Evolutionary conservation across 225 moss, liverwort and hornwort genomes (phyloP).

Genomic region (Physcomitrellopsis africana): DNA sequence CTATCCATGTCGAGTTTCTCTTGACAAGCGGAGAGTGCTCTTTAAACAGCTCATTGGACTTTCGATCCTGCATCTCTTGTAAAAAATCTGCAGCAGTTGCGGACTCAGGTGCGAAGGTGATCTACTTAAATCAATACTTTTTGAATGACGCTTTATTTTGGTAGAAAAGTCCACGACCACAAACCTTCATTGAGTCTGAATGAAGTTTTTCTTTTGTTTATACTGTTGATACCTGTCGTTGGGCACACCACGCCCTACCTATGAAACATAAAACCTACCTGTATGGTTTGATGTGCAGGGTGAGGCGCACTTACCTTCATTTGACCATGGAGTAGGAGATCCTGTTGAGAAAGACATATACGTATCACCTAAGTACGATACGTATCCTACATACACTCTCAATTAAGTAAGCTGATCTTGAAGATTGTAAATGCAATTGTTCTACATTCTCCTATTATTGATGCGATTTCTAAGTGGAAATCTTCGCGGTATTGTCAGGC

Average conservation of each 20-base stretch:
- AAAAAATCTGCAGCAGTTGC: constrained; percentile 65
- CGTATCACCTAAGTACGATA: constrained; percentile 62
- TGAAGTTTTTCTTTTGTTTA: neutral
- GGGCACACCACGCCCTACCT: neutral
- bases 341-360: constrained; percentile 91
- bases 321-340: constrained; percentile 97
- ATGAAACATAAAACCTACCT: neutral
- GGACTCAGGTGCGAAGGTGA: constrained; percentile 82
- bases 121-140: constrained; percentile 38
- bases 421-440: neutral
- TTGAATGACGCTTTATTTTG: neutral
- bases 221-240: neutral
- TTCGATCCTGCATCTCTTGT: constrained; percentile 81
- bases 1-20: constrained; percentile 7
- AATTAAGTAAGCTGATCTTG: constrained; percentile 19
- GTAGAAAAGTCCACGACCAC: neutral
- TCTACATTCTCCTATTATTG: neutral
- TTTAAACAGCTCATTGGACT: constrained; percentile 88
- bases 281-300: constrained; percentile 53
- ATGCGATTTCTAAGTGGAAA: constrained; percentile 1
- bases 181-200: neutral
- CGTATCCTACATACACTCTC: constrained; percentile 12
- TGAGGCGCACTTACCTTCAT: constrained; percentile 79
- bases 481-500: constrained; percentile 44
- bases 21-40: constrained; percentile 29